A percentile compares a stretch with the other conserved stretches of the same genome.
phyloP scores from a whole-genome alignment of 2,329 filamentous ascomycete genomes.

The Cryphonectria parasitica region DNA sequence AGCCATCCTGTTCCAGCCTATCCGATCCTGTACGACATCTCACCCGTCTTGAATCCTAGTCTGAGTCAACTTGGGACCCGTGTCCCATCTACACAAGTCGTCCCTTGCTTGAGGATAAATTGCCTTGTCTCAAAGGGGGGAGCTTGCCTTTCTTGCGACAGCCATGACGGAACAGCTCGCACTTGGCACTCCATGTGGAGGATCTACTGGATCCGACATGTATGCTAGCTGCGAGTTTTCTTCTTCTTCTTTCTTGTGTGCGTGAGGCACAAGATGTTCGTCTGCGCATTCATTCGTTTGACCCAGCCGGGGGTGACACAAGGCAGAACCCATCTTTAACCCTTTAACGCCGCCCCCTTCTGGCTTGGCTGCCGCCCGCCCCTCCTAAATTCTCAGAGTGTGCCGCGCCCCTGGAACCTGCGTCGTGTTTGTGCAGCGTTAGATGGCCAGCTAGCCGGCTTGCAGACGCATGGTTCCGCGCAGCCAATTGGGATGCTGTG shows the following conservation, averaged over 20 bases:
- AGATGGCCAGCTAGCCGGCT: slow-evolving; percentile 11
- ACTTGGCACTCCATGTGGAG: not conserved
- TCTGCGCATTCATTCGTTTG: not conserved
- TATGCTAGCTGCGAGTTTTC: not conserved
- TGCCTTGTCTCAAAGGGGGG: slow-evolving; percentile 8
- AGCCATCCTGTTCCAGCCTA: not conserved
- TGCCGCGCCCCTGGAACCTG: slow-evolving; percentile 14
- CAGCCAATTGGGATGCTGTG: slow-evolving; percentile 27
- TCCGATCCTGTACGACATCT: not conserved
- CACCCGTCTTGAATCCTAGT: not conserved
- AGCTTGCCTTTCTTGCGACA: not conserved
- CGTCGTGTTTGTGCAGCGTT: slow-evolving; percentile 8
- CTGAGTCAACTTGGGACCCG: slow-evolving; percentile 3
- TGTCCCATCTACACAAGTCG: not conserved
- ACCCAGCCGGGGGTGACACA: not conserved
- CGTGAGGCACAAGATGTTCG: not conserved
- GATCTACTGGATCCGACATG: not conserved
- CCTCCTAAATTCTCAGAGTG: not conserved
- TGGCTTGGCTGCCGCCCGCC: not conserved
- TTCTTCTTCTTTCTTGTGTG: not conserved
- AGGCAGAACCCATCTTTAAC: not conserved
- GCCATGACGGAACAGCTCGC: not conserved
- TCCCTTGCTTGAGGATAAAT: slow-evolving; percentile 13
- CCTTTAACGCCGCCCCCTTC: not conserved
- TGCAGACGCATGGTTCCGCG: slow-evolving; percentile 24